Evolutionary conservation across 495 filamentous ascomycete species (phyloP).

Genomic region (Penicillium canariense): DNA sequence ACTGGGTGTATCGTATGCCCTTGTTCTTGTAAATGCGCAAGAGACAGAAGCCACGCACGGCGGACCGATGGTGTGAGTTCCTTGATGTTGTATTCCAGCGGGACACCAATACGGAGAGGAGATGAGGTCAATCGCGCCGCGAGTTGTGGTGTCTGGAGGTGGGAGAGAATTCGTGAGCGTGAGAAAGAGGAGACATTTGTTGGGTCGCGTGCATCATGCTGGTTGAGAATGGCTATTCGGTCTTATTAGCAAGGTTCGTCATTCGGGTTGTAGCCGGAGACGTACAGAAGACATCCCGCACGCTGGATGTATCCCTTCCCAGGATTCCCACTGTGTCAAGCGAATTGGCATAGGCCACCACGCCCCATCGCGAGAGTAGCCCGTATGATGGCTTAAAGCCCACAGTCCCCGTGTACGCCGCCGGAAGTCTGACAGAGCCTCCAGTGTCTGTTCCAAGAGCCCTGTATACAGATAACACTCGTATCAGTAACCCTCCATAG

Average conservation of each 20-base stretch:
- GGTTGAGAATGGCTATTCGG: constrained; percentile 45
- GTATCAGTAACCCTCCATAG: not conserved
- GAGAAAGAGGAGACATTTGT: constrained; percentile 61
- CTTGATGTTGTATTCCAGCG: constrained; percentile 81
- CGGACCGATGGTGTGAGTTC: constrained; percentile 72
- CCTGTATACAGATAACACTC: constrained; percentile 28
- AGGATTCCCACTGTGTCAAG: constrained; percentile 91
- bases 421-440: constrained; percentile 87
- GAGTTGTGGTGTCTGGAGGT: constrained; percentile 21
- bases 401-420: constrained; percentile 81
- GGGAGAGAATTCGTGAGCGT: constrained; percentile 42
- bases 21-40: constrained; percentile 53
- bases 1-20: constrained; percentile 72
- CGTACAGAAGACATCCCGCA: constrained; percentile 57
- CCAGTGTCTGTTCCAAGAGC: constrained; percentile 94
- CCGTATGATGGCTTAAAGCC: constrained; percentile 96
- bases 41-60: constrained; percentile 61
- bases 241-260: constrained; percentile 2
- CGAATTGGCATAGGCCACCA: constrained; percentile 93
- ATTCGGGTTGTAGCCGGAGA: not conserved
- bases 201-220: constrained; percentile 72
- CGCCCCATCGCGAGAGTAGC: constrained; percentile 78
- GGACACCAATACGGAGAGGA: constrained; percentile 66
- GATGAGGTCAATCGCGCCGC: constrained; percentile 29
- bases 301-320: constrained; percentile 46